These are phyloP conservation scores for Aspergillus proliferans DNA, from an alignment of 2,329 filamentous ascomycete species.

Conservation along the genomic window DNA sequence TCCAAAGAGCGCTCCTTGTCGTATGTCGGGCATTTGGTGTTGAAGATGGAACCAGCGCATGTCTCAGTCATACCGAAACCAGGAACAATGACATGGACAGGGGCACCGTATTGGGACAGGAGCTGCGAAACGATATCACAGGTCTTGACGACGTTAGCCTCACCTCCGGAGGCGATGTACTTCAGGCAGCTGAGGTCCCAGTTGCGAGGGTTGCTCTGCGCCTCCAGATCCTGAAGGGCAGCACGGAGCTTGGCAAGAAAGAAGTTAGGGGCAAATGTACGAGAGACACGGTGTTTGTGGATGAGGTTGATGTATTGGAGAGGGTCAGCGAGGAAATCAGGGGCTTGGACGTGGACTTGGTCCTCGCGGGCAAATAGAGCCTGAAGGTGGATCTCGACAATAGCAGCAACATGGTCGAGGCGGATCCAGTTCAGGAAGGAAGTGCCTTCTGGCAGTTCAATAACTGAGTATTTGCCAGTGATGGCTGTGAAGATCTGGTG, in stretches of 20 bases:
- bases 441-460: conserved; percentile 21
- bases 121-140: conserved; percentile 31
- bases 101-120: conserved; percentile 23
- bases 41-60: conserved; percentile 46
- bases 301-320: neutral
- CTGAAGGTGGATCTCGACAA: conserved; percentile 49
- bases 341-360: conserved; percentile 16
- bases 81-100: conserved; percentile 34
- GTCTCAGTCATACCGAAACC: conserved; percentile 43
- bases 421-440: conserved; percentile 46
- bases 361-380: conserved; percentile 28
- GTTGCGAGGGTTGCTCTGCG: neutral
- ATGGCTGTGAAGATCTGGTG: conserved; percentile 39
- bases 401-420: conserved; percentile 49
- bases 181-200: conserved; percentile 1
- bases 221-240: conserved; percentile 1
- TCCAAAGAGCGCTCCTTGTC: conserved; percentile 24
- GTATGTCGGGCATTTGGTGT: conserved; percentile 34
- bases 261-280: conserved; percentile 24
- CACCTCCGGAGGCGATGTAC: conserved; percentile 32
- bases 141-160: conserved; percentile 24
- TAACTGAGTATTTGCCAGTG: conserved; percentile 31
- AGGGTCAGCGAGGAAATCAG: conserved; percentile 26
- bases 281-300: neutral
- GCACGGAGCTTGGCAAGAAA: conserved; percentile 13